Percentiles rank a stretch among this genome's conserved stretches.
Evolutionary conservation across 192 early-diverging fungal species (phyloP).

Genomic region (Funneliformis mosseae): DNA sequence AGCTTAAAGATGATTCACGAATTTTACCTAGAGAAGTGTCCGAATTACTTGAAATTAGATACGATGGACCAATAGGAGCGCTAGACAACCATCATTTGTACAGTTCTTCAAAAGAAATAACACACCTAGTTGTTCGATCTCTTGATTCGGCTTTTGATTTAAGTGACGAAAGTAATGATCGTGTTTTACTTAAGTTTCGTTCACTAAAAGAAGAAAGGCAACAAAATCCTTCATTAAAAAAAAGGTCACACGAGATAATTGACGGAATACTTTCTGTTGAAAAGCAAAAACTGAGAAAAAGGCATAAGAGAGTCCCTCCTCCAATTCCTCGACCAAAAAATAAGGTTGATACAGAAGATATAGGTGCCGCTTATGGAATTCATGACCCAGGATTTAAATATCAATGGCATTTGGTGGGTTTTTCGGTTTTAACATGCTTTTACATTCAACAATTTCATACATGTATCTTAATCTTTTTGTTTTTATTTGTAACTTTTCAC

Average conservation of each 20-base stretch:
- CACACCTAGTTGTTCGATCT: constrained; percentile 27
- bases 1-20: constrained; percentile 38
- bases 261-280: constrained; percentile 37
- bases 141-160: neutral
- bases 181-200: constrained; percentile 42
- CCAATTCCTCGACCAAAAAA: constrained; percentile 32
- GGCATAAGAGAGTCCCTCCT: constrained; percentile 38
- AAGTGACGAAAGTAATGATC: constrained; percentile 35
- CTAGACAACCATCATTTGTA: constrained; percentile 66
- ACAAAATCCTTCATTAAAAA: neutral
- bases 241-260: constrained; percentile 5
- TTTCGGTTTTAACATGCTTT: neutral
- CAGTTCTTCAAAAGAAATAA: constrained; percentile 49
- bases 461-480: neutral
- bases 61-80: constrained; percentile 69
- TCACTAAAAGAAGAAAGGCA: constrained; percentile 29
- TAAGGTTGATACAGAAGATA: constrained; percentile 27
- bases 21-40: constrained; percentile 44
- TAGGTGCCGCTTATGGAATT: constrained; percentile 52
- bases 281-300: constrained; percentile 40
- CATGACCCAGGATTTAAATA: constrained; percentile 72
- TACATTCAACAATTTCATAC: neutral
- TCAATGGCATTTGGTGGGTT: constrained; percentile 83
- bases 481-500: neutral
- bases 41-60: constrained; percentile 42